These are phyloP conservation scores for Pilobolus umbonatus DNA, from an alignment of 192 early-diverging fungal genomes.

Conservation along the genomic window DNA sequence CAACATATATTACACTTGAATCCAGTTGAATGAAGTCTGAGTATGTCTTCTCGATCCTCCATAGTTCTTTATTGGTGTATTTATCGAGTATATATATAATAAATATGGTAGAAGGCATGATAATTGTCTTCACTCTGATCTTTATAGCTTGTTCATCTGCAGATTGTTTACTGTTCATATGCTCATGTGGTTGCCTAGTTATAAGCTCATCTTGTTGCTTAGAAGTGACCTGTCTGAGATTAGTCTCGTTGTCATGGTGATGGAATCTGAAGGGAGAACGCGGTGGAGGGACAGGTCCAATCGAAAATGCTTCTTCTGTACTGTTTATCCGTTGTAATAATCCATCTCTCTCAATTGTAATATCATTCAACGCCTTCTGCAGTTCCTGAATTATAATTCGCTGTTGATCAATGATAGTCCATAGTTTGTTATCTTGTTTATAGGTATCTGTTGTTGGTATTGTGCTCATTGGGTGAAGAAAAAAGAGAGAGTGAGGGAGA, in stretches of 20 bases:
- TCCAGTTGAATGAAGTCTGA: conserved; percentile 92
- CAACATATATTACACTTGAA: conserved; percentile 61
- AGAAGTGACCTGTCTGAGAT: conserved; percentile 25
- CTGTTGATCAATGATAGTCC: conserved; percentile 90
- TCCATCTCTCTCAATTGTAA: conserved; percentile 40
- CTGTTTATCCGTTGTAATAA: conserved; percentile 15
- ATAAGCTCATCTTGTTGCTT: neutral
- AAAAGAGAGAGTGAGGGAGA: neutral
- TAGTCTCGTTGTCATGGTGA: conserved; percentile 61
- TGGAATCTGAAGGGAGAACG: conserved; percentile 44
- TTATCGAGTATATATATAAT: neutral
- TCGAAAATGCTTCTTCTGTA: neutral
- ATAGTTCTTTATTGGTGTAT: conserved; percentile 50
- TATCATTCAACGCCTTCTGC: conserved; percentile 55
- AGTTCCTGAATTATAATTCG: conserved; percentile 80
- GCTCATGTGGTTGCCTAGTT: neutral
- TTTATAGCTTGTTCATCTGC: neutral
- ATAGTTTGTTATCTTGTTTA: conserved; percentile 79
- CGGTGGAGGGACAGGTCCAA: conserved; percentile 20
- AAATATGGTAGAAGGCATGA: conserved; percentile 7
- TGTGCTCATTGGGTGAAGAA: neutral
- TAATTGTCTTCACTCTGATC: neutral
- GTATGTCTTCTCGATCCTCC: conserved; percentile 85
- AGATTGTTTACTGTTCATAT: neutral
- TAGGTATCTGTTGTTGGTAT: conserved; percentile 6